Base-by-base conservation (phyloP, 805 yeast genomes). In the Candida wancherniae region DNA sequence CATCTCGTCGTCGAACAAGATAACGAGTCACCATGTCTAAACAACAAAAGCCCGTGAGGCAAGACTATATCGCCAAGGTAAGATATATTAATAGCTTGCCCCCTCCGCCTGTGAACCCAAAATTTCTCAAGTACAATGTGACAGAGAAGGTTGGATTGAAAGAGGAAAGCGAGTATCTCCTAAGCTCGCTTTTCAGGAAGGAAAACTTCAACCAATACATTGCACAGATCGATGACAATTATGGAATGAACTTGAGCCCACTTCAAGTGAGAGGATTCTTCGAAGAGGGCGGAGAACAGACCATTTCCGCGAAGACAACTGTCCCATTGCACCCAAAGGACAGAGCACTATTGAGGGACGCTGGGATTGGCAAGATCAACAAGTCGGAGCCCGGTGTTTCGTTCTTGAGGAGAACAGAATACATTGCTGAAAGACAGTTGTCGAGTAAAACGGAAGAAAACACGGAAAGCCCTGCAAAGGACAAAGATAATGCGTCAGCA, bases 341-440 rank as follows among this genome's bases (percentile, higher is more conserved):
- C 58, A 66, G 77, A 42, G 73, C 73, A 7, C 67, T 90, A 29
- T 67, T 92, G 33, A 74, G 86, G 51, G 96, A 87, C 53, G 95
- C 96, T 15, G 75, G 73, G 3, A 67, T 71, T 15, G 65, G 70
- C 13, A 58, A 56, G 36, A 57, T 63, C 33, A 50, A 61, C 36
- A 63, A 66, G 37, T 55, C 53, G 35, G 73, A 50, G 47, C 70
- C 69, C 37, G 70, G 78, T 26, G 83, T 84, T 9, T 71, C 84
- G n/a, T 88, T 90, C 60, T 69, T 90, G 53, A 79, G 97, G 63
- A 78, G 97, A 63, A 90, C 98, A 0, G 97, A 92, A 53, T 90
- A 90, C 55, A 82, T 86, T 37, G 74, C 94, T 8, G 76, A 83
- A 21, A 79, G 75, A 30, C 69, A 69, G 32, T 34, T 49, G 9